phyloP scores from a whole-genome alignment of 2,329 filamentous ascomycete genomes.

The Fusarium torulosum region DNA sequence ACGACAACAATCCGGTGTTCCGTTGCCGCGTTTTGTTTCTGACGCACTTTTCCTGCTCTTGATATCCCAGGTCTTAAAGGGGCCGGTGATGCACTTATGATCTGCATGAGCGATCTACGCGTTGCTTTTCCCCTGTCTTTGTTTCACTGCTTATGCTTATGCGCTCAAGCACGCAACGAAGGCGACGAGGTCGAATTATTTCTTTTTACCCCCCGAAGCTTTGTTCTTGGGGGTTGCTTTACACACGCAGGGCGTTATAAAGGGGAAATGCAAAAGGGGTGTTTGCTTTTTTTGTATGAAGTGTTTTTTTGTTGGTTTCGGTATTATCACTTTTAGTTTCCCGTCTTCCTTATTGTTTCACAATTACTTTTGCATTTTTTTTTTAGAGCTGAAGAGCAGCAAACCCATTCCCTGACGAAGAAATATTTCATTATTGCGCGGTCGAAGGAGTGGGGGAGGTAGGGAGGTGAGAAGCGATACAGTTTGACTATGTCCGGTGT shows the following conservation, averaged over 20 bases:
- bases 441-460: constrained; percentile 12
- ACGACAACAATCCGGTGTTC: constrained; percentile 19
- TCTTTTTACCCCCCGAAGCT: constrained; percentile 33
- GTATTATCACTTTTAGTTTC: constrained; percentile 43
- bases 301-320: constrained; percentile 35
- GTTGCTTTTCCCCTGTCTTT: constrained; percentile 45
- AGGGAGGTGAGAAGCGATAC: constrained; percentile 1
- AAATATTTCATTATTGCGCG: constrained; percentile 43
- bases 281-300: constrained; percentile 42
- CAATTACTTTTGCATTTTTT: constrained; percentile 41
- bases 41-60: constrained; percentile 51
- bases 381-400: constrained; percentile 49
- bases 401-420: constrained; percentile 48
- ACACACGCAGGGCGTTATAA: constrained; percentile 53
- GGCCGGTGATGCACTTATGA: constrained; percentile 57
- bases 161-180: constrained; percentile 35
- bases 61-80: constrained; percentile 54
- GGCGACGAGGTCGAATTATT: constrained; percentile 41
- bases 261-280: constrained; percentile 47
- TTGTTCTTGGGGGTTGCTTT: constrained; percentile 45
- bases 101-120: constrained; percentile 65
- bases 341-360: constrained; percentile 40
- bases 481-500: not conserved
- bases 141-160: constrained; percentile 37
- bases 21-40: constrained; percentile 43